Evolutionary conservation across 2,329 filamentous ascomycete genomes (phyloP), one percentile per base, ranked within the genome.

Genomic region (Lachnellula occidentalis): DNA sequence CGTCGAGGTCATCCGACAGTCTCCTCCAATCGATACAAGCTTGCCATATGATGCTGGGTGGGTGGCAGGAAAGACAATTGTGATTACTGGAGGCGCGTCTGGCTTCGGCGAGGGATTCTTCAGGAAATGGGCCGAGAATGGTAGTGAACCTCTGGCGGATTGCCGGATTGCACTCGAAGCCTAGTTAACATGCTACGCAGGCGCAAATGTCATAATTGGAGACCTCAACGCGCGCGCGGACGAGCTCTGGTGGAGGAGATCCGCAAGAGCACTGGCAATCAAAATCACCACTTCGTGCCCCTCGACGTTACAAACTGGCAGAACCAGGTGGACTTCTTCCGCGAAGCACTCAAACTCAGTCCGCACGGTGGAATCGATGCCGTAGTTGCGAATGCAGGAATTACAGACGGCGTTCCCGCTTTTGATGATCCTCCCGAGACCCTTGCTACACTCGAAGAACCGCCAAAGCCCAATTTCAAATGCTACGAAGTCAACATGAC

Each of bases 251-350:
- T 82, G 8, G 76, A 78, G 12, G 72, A 78, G 27, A 69, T 86
- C 39, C 74, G 77, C 42, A 64, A 72, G 42, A 66, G 64, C 56
- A 72, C 68, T 34, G 72, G 67, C 19, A 74, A 71, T 54, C 60
- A 69, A 49, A 70, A 76, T 24, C 77, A 81, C 56, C 73, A 79
- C 64, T 86, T 80, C 65, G 71, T 82, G 50, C 74, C 78, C 61
- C 85, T 82, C 72, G 80, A 88, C 69, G 85, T 88, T 9, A 82
- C 80, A 1, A 74, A 78, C 58, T 88, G 83, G 82, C 71, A 81
- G 43, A 80, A 78, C 5, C 85, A 88, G 64, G 79, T 83, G 45
- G 71, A 76, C 27, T 74, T 88, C 51, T 89, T 88, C 74, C 78
- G 80, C 45, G 69, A 76, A 51, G 83, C 83, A 3, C 72, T 75